Evolutionary conservation across 2,329 filamentous ascomycete genomes (phyloP).

Genomic region (Claviceps digitariae): DNA sequence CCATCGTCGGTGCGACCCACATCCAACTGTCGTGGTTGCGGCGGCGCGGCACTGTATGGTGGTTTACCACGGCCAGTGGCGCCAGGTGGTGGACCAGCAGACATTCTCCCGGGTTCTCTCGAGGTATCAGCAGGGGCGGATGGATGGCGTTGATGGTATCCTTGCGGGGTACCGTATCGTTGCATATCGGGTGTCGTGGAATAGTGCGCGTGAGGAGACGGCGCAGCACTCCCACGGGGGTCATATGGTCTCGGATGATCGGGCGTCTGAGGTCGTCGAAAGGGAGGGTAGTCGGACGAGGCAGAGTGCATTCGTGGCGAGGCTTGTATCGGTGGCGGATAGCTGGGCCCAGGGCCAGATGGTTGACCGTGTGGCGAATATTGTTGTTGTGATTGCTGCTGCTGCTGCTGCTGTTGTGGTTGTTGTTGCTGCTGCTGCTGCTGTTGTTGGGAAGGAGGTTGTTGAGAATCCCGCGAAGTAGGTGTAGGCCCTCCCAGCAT

Average conservation of each 20-base stretch:
- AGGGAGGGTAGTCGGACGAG: slow-evolving; percentile 46
- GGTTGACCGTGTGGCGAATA: slow-evolving; percentile 29
- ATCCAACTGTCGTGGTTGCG: slow-evolving; percentile 31
- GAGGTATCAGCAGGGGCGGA: slow-evolving; percentile 33
- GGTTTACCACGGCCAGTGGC: slow-evolving; percentile 38
- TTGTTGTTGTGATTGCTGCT: slow-evolving; percentile 26
- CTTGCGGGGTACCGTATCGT: slow-evolving; percentile 46
- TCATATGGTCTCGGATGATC: slow-evolving; percentile 48
- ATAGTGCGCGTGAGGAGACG: slow-evolving; percentile 36
- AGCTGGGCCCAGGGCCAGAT: slow-evolving; percentile 30
- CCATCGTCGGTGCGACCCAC: slow-evolving; percentile 28
- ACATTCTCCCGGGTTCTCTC: slow-evolving; percentile 24
- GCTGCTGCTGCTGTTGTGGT: slow-evolving; percentile 25
- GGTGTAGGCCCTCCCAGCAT: slow-evolving; percentile 42
- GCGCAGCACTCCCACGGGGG: slow-evolving; percentile 29
- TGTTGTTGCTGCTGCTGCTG: slow-evolving; percentile 20
- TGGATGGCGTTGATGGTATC: slow-evolving; percentile 37
- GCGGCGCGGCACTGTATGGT: slow-evolving; percentile 26
- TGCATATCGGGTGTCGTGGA: slow-evolving; percentile 46
- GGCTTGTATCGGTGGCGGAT: slow-evolving; percentile 35
- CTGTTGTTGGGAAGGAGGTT: slow-evolving; percentile 19
- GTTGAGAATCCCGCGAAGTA: slow-evolving; percentile 27
- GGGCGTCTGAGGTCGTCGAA: slow-evolving; percentile 59
- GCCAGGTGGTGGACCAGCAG: slow-evolving; percentile 30
- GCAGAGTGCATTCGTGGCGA: slow-evolving; percentile 42